These are phyloP conservation scores for Sphaerobolus stellatus DNA, from an alignment of 1,284 basidiomycete species.

Conservation along the genomic window DNA sequence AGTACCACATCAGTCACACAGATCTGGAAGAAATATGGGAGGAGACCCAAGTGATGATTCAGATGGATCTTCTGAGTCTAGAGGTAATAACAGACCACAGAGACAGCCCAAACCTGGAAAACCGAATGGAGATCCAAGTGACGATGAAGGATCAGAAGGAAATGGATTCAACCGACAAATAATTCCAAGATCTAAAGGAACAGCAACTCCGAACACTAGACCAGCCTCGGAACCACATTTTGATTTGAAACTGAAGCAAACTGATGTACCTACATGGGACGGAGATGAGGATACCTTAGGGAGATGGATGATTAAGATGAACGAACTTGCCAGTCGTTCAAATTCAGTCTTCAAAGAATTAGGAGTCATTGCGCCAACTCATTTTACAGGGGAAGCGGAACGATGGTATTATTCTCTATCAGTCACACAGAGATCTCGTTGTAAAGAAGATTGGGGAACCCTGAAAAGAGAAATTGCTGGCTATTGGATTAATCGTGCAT, in stretches of 20 bases:
- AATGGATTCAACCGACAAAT: too few relatives aligned
- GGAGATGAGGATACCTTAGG: conserved; percentile 6
- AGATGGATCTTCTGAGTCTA: neutral
- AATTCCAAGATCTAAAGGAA: too few relatives aligned
- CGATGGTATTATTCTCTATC: conserved; percentile 14
- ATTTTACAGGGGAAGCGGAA: conserved; percentile 11
- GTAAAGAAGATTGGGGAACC: conserved; percentile 10
- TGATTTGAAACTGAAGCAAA: conserved; percentile 12
- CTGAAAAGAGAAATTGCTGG: conserved; percentile 5
- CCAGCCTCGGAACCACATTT: conserved; percentile 4
- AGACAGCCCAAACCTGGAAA: neutral
- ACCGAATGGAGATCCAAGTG: neutral
- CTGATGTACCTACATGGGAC: conserved; percentile 12
- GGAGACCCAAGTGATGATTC: too few relatives aligned
- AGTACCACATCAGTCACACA: neutral
- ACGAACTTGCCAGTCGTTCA: conserved; percentile 4
- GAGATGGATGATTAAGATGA: conserved; percentile 13
- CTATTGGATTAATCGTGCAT: conserved; percentile 13
- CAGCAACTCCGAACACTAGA: too few relatives aligned
- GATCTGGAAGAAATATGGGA: neutral
- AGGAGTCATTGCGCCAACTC: conserved; percentile 4
- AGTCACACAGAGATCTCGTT: neutral
- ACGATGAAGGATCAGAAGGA: neutral
- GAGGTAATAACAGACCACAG: neutral
- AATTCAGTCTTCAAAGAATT: conserved; percentile 4